Conservation (phyloP, 768 basidiomycete genomes). For the Suillus clintonianus region DNA sequence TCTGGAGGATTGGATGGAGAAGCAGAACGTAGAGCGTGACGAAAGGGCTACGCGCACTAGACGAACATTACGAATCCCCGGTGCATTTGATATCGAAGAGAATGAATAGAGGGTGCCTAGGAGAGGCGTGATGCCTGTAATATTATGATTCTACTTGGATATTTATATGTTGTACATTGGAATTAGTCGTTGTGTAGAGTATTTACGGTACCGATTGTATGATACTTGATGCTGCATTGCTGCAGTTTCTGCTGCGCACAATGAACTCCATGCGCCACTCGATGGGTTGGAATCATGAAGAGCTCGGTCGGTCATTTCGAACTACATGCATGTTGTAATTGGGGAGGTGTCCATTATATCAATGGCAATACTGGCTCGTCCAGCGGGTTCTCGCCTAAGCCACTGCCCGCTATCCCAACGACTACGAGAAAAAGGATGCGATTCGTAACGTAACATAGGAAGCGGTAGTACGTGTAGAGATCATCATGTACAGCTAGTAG, state of each 20-base stretch:
- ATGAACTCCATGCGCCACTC: neutral
- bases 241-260: neutral
- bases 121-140: neutral
- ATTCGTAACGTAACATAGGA: too few relatives aligned
- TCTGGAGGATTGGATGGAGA: constrained; percentile 79
- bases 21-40: constrained; percentile 36
- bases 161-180: neutral
- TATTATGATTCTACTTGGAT: neutral
- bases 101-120: constrained; percentile 12
- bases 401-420: too few relatives aligned
- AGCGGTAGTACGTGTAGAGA: too few relatives aligned
- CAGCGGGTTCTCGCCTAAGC: too few relatives aligned
- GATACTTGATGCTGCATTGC: too few relatives aligned
- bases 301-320: too few relatives aligned
- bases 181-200: neutral
- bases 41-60: constrained; percentile 21
- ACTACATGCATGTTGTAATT: too few relatives aligned
- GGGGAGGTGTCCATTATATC: neutral
- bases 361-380: too few relatives aligned
- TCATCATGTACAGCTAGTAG: too few relatives aligned
- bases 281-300: neutral
- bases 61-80: constrained; percentile 23
- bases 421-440: too few relatives aligned
- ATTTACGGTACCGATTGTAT: neutral
- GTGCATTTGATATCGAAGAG: constrained; percentile 23